Base-by-base conservation (phyloP, 2,329 filamentous ascomycete genomes). In the Ophiognomonia clavigignenti-juglandacearum region DNA sequence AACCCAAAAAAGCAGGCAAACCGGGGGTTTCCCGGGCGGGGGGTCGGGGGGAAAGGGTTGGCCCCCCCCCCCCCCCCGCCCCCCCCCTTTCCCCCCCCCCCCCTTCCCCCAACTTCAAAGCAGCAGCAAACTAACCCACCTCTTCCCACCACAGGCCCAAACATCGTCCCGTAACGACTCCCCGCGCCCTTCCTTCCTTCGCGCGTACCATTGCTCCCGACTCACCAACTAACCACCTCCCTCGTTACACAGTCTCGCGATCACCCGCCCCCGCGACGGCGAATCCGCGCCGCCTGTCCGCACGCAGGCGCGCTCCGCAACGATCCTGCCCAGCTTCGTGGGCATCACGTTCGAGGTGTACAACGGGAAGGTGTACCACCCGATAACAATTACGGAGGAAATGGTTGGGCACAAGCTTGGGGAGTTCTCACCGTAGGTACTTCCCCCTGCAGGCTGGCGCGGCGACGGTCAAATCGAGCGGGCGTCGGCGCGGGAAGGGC, bases 321-420 rank as follows among this genome's bases (percentile, higher is more conserved):
- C 90, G 6, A 93, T 96, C 59, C 77, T 96, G 47, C 91, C 91
- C 53, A 95, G 87, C 68, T 96, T 96, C 64, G 88, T 96, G 45
- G 90, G 90, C 13, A 72, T 95, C 59, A 84, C 82, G 64, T 96
- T 96, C 67, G 85, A 91, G 67, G 80, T 96, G 50, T 86, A 96
- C 72, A 95, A 96, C 65, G 91, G 91, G 60, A 95, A 93, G 72
- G 78, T 78, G 26, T 96, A 96, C 67, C 71, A 85, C 58, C 87
- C 93, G 57, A 77, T 96, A 45, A 77, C 75, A 55, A 86, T 96
- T 54, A 95, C 90, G 14, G 91, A 96, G 65, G 88, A 96, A 61
- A 96, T 96, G 91, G 91, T 96, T 41, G 91, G 91, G 45, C 86
- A 93, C 68, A 96, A 96, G 71, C 75, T 96, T 57, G 91, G 91